Evolutionary conservation across 805 yeast species (phyloP), one percentile per base, ranked within the genome.

Genomic region (Myxozyma vanderwaltii): DNA sequence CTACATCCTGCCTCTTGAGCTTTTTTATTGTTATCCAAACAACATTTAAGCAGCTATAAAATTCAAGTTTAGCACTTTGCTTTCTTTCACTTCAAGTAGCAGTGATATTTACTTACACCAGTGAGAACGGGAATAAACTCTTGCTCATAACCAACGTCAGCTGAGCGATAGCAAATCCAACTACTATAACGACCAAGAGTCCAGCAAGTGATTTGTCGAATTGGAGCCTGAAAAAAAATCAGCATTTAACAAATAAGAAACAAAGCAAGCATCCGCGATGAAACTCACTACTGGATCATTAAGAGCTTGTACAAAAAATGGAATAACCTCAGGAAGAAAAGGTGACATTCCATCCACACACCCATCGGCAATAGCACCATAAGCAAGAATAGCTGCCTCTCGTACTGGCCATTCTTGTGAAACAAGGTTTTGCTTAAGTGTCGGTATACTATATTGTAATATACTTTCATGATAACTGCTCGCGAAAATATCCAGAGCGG

Each of bases 1-100:
- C 91, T 83, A 67, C 96, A 89, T 1, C 96, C 97, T 57, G 96
- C 87, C 69, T 91, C 92, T 75, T 94, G 99, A n/a, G 92, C 99
- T 58, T 87, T 88, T 71, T 91, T 91, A 76, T 89, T 90, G 52
- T 77, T 79, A 72, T 94, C 98, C 66, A 90, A 76, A 24, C 89
- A 84, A 73, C 94, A 87, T 51, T 72, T 76, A 70, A 94, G 80
- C 3, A 60, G 41, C 61, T 57, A 39, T 4, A 7, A 21, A 4
- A 15, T 6, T 5, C 21, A 51, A 40, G 12, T 24, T 12, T 23
- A 17, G n/a, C 5, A 51, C n/a, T n/a, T 17, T 15, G 27, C 39
- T n/a, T 39, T 1, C 17, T 2, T 13, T 26, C 23, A 36, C 23
- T 21, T 23, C 21, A 39, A 12, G 23, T 49, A 23, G 35, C 36